These are phyloP conservation scores for Aspergillus persii DNA, from an alignment of 2,329 filamentous ascomycete species.

Conservation along the genomic window DNA sequence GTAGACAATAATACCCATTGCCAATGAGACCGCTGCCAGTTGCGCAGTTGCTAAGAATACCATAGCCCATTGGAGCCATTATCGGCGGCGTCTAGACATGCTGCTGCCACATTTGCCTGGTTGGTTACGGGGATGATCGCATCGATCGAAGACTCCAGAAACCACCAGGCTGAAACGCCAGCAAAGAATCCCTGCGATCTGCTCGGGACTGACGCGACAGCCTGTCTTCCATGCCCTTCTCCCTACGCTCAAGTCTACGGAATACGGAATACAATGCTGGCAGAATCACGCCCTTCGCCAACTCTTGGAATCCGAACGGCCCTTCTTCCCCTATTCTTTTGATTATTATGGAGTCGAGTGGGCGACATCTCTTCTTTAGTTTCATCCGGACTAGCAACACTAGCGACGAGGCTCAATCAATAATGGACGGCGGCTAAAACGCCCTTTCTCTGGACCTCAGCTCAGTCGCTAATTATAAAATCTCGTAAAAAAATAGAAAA, in stretches of 20 bases:
- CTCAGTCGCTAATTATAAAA: not conserved
- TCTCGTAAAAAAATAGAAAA: not conserved
- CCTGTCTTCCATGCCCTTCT: not conserved
- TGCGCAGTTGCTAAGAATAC: not conserved
- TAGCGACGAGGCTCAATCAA: slow-evolving; percentile 8
- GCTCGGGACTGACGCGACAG: no score
- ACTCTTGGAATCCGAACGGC: not conserved
- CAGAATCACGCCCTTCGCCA: not conserved
- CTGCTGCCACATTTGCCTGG: not conserved
- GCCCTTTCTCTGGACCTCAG: not conserved
- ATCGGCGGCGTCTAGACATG: not conserved
- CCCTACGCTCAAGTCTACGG: not conserved
- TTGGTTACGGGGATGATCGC: not conserved
- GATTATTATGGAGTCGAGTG: slow-evolving; percentile 1
- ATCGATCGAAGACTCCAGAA: not conserved
- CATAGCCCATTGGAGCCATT: not conserved
- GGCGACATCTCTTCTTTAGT: not conserved
- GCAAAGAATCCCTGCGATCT: not conserved
- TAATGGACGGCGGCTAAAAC: slow-evolving; percentile 3
- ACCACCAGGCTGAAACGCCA: not conserved
- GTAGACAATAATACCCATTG: not conserved
- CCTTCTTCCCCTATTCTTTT: not conserved
- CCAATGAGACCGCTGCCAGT: not conserved
- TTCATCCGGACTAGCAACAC: slow-evolving; percentile 1
- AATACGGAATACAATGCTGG: not conserved